Evolutionary conservation across 371 early-diverging fungal species (phyloP), one percentile per base, ranked within the genome.

Genomic region (Saksenaea vasiformis): DNA sequence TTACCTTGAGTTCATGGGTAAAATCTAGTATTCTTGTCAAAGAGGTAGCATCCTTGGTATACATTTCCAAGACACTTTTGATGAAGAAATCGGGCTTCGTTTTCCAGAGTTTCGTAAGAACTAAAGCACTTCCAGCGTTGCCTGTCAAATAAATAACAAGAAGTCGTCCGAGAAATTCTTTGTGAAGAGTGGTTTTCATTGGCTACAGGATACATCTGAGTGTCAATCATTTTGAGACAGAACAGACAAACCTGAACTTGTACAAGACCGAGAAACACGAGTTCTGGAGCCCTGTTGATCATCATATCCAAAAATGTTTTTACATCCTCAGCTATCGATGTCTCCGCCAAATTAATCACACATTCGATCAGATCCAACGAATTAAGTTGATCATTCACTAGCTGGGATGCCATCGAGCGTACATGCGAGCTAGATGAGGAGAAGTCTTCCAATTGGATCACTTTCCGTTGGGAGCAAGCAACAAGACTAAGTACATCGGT

Each of bases 1-100:
- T 60, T 82, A 91, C 92, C 83, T 90, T 91, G 57, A 94, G 72
- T 55, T 94, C 95, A 61, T 94, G 93, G 3, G 89, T 84, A 55
- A 94, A 84, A 66, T 93, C 94, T 44, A 95, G 70, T 22, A 94
- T 89, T 11, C 94, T 85, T 4, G 90, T 81, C 2, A 96, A 69
- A 1, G 83, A 73, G 1, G 90, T 79, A 14, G 89, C 85, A 62
- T 94, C 93, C 62, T 89, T 86, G 10, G 77, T 74, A 73, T 95
- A 92, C 59, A 94, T 56, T 47, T 91, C 92, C 31, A 91, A 63
- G 1, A 94, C 78, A 10, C 88, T 89, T 47, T 85, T 82, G 1
- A 88, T 73, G 22, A 92, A 76, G 17, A 91, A 67, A 0, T 77
- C 73, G 4, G 84, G 85, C 27, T 88, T 85, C 5, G 88, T 64